A percentile compares a stretch with the other conserved stretches of the same genome.
These are phyloP conservation scores for Hypoxylon sp. DNA, from an alignment of 2,329 filamentous ascomycete genomes.

Conservation along the genomic window DNA sequence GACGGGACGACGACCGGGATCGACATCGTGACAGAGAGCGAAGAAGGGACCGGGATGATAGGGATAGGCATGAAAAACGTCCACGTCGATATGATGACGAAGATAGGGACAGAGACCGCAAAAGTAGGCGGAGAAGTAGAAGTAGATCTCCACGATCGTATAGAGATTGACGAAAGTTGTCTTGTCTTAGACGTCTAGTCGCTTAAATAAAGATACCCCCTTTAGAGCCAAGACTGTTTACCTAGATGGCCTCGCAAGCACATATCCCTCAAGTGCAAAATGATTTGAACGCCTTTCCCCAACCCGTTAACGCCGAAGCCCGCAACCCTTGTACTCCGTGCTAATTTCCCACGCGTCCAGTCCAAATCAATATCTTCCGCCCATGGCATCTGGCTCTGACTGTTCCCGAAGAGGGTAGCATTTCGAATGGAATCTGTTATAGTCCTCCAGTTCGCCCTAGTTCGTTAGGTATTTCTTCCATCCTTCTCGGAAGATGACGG, in stretches of 20 bases:
- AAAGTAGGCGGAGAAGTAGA: constrained; percentile 57
- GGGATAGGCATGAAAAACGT: constrained; percentile 43
- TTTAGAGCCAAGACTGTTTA: constrained; percentile 35
- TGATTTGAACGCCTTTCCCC: constrained; percentile 28
- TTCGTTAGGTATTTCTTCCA: constrained; percentile 82
- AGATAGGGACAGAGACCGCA: constrained; percentile 50
- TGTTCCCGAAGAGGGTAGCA: neutral
- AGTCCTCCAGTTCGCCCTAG: constrained; percentile 36
- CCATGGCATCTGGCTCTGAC: constrained; percentile 6
- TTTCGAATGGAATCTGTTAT: constrained; percentile 23
- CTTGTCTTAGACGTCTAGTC: constrained; percentile 22
- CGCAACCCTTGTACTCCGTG: constrained; percentile 38
- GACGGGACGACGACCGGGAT: constrained; percentile 52
- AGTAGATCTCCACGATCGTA: constrained; percentile 61
- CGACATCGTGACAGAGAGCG: constrained; percentile 45
- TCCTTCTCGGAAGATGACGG: constrained; percentile 77
- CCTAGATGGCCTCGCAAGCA: constrained; percentile 36
- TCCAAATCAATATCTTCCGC: constrained; percentile 32
- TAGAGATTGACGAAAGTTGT: constrained; percentile 42
- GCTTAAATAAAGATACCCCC: constrained; percentile 43
- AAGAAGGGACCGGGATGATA: constrained; percentile 45
- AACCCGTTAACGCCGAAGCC: constrained; percentile 30
- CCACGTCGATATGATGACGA: constrained; percentile 41
- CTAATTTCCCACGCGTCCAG: constrained; percentile 28
- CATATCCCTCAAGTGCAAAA: constrained; percentile 36